phyloP scores from a whole-genome alignment of 805 yeast species.

The Priceomyces haplophilus region DNA sequence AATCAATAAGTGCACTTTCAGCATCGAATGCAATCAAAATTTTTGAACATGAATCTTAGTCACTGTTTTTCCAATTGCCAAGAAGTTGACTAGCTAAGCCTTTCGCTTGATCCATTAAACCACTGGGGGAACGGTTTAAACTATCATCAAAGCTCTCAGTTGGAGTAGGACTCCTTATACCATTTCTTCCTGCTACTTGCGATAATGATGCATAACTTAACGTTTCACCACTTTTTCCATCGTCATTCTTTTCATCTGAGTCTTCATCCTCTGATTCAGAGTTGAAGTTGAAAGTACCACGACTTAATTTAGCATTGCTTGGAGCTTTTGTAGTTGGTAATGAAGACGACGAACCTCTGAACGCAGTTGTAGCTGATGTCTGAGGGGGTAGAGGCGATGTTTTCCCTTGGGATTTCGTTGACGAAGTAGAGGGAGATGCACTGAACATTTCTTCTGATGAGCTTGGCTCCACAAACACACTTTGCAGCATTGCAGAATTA shows the following conservation, averaged over 20 bases:
- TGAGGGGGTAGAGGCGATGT: constrained; percentile 43
- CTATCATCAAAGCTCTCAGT: constrained; percentile 13
- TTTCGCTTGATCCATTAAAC: constrained; percentile 35
- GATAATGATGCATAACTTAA: constrained; percentile 45
- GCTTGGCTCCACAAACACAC: not conserved
- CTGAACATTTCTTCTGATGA: constrained; percentile 9
- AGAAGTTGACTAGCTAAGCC: constrained; percentile 33
- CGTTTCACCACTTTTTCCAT: constrained; percentile 5
- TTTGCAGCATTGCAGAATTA: not conserved
- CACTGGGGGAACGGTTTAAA: constrained; percentile 9
- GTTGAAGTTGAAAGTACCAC: constrained; percentile 33
- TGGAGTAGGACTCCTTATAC: constrained; percentile 30
- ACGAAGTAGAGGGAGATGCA: constrained; percentile 1
- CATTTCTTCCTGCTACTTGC: constrained; percentile 49
- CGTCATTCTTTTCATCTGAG: constrained; percentile 9
- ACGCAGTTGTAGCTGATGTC: constrained; percentile 41
- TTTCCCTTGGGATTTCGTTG: constrained; percentile 25
- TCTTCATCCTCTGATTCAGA: constrained; percentile 32
- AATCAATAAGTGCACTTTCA: not conserved
- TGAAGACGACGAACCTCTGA: constrained; percentile 22
- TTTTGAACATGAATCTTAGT: constrained; percentile 5
- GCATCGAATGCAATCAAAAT: not conserved
- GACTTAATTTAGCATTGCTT: constrained; percentile 10
- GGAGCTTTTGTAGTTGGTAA: constrained; percentile 15
- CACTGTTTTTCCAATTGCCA: constrained; percentile 23